Conservation (phyloP, 2,329 filamentous ascomycete species). For the Ceratocystis cubensis region DNA sequence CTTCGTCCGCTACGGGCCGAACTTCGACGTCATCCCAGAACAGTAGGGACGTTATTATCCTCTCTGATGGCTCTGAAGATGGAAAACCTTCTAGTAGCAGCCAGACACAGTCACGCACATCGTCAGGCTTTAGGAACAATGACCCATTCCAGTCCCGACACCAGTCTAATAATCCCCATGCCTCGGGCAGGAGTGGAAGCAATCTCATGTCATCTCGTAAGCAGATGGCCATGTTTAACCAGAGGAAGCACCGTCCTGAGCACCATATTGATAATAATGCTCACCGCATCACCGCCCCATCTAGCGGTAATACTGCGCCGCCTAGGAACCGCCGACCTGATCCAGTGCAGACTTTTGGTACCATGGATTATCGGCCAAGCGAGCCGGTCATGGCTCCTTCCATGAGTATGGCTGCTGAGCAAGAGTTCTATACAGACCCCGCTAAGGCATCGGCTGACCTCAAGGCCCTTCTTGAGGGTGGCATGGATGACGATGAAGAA, state of each 20-base stretch:
- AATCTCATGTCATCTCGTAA: constrained; percentile 40
- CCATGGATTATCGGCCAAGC: constrained; percentile 12
- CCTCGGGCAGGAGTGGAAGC: constrained; percentile 18
- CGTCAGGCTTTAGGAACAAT: not conserved
- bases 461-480: constrained; percentile 70
- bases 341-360: constrained; percentile 20
- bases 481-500: constrained; percentile 58
- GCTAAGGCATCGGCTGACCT: constrained; percentile 61
- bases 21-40: not conserved
- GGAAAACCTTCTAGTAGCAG: not conserved
- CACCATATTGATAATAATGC: constrained; percentile 40
- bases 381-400: constrained; percentile 16
- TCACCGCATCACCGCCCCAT: constrained; percentile 30
- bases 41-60: not conserved
- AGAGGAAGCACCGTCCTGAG: constrained; percentile 43
- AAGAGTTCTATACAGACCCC: constrained; percentile 54
- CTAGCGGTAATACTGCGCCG: constrained; percentile 28
- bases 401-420: constrained; percentile 23
- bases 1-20: not conserved
- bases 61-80: constrained; percentile 4
- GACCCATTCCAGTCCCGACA: not conserved
- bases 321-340: constrained; percentile 26
- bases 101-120: not conserved
- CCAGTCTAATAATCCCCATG: not conserved
- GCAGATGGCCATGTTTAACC: constrained; percentile 45